Conservation (phyloP, 2,329 filamentous ascomycete genomes). For the Sclerotinia subarctica region DNA sequence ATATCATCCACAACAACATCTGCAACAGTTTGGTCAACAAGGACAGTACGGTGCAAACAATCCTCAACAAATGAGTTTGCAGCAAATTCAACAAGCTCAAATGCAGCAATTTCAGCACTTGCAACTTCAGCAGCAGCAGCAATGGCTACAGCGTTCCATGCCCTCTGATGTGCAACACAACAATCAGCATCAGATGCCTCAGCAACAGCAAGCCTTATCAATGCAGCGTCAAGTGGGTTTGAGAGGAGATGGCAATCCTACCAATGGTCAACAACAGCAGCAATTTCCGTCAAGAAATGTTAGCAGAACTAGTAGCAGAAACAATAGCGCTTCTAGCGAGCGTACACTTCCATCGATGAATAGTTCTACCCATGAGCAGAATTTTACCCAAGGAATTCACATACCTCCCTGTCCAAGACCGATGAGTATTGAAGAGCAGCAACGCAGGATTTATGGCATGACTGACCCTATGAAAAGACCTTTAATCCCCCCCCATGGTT, state of each 20-base stretch:
- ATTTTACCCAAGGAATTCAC: not conserved
- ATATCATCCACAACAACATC: conserved; percentile 23
- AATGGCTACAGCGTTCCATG: conserved; percentile 18
- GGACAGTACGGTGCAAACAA: not conserved
- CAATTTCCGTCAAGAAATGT: conserved; percentile 12
- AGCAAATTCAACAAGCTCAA: conserved; percentile 21
- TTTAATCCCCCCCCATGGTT: conserved; percentile 41
- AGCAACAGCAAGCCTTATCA: conserved; percentile 23
- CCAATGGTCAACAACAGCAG: conserved; percentile 19
- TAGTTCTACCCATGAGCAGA: not conserved
- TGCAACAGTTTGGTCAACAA: conserved; percentile 11
- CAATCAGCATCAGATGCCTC: conserved; percentile 8
- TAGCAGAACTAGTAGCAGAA: conserved; percentile 17
- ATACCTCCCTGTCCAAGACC: not conserved
- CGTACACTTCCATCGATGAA: not conserved
- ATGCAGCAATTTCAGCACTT: conserved; percentile 19
- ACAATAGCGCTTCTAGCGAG: conserved; percentile 14
- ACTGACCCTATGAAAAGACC: conserved; percentile 25
- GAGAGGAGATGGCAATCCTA: conserved; percentile 22
- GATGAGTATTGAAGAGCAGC: conserved; percentile 5
- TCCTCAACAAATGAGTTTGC: conserved; percentile 17
- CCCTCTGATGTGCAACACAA: conserved; percentile 1
- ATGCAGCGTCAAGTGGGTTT: conserved; percentile 25
- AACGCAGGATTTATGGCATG: conserved; percentile 39
- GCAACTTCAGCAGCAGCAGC: conserved; percentile 24